phyloP scores from a whole-genome alignment of 352 stramenopile species.

The Pythium vanterpoolii region DNA sequence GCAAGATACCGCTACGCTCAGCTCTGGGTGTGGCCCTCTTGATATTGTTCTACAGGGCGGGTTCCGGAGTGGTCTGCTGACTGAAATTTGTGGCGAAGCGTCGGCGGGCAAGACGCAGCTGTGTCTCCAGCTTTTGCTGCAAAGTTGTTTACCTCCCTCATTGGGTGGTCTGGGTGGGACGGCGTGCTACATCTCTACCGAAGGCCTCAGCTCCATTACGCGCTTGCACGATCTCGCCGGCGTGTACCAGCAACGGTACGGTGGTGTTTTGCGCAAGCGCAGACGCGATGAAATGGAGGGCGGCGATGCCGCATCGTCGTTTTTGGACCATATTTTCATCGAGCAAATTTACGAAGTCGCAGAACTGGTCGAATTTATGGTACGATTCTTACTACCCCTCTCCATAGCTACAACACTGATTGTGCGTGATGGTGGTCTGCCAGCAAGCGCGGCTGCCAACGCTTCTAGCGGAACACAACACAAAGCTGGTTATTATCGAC shows the following conservation, averaged over 20 bases:
- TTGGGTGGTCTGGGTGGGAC: constrained; percentile 55
- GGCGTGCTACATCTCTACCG: constrained; percentile 80
- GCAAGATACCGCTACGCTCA: constrained; percentile 30
- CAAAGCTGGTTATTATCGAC: constrained; percentile 79
- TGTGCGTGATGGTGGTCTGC: no score
- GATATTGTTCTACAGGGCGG: constrained; percentile 56
- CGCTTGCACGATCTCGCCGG: constrained; percentile 61
- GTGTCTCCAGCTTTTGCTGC: constrained; percentile 70
- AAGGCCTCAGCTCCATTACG: constrained; percentile 70
- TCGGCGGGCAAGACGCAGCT: constrained; percentile 80
- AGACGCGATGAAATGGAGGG: constrained; percentile 32
- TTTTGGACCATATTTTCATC: constrained; percentile 77
- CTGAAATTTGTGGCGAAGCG: constrained; percentile 73
- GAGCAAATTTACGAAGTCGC: constrained; percentile 73
- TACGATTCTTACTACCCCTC: constrained; percentile 11
- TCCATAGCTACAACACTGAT: no score
- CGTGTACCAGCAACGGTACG: constrained; percentile 45
- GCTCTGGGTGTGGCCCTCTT: constrained; percentile 54
- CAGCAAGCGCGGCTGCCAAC: constrained; percentile 67
- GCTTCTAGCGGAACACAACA: constrained; percentile 66
- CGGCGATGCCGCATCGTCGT: constrained; percentile 9
- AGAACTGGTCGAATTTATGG: constrained; percentile 61
- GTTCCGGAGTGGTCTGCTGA: constrained; percentile 64
- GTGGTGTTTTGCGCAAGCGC: constrained; percentile 36
- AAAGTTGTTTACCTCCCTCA: constrained; percentile 45